Conservation (phyloP, 805 yeast species). For the Komagataella ulmi region DNA sequence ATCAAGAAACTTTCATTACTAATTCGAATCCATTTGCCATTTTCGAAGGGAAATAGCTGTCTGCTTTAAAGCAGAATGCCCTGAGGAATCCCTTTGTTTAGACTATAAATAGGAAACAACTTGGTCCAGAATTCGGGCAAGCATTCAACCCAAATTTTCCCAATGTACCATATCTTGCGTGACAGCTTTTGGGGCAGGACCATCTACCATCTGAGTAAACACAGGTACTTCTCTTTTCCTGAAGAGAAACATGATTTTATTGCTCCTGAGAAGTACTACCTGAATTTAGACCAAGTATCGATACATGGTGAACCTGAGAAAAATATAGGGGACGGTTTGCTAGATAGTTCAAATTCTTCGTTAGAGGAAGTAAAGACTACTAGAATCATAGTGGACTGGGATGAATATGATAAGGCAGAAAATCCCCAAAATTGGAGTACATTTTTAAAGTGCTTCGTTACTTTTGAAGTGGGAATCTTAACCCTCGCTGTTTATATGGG, state of each 20-base stretch:
- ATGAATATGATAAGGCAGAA: neutral
- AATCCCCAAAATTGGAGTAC: neutral
- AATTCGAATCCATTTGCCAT: no score
- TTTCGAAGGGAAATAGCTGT: neutral
- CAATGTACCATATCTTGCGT: neutral
- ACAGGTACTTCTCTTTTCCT: neutral
- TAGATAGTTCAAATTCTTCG: neutral
- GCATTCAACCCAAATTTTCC: no score
- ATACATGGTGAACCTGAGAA: neutral
- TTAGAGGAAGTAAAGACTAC: neutral
- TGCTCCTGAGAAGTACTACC: conserved; percentile 1
- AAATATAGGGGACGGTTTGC: neutral
- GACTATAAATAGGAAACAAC: neutral
- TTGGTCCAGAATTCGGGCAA: neutral
- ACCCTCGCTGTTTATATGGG: conserved; percentile 43
- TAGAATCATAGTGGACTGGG: neutral
- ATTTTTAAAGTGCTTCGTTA: conserved; percentile 12
- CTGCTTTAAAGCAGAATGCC: neutral
- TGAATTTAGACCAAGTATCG: neutral
- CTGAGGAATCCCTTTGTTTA: neutral
- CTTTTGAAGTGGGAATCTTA: conserved; percentile 26
- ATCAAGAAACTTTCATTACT: neutral
- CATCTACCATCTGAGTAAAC: neutral
- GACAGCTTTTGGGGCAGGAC: neutral
- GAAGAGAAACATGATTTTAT: neutral